Evolutionary conservation across 108 stramenopile species (phyloP), one percentile per base, ranked within the genome.

Genomic region (Mediolabrus comicus): DNA sequence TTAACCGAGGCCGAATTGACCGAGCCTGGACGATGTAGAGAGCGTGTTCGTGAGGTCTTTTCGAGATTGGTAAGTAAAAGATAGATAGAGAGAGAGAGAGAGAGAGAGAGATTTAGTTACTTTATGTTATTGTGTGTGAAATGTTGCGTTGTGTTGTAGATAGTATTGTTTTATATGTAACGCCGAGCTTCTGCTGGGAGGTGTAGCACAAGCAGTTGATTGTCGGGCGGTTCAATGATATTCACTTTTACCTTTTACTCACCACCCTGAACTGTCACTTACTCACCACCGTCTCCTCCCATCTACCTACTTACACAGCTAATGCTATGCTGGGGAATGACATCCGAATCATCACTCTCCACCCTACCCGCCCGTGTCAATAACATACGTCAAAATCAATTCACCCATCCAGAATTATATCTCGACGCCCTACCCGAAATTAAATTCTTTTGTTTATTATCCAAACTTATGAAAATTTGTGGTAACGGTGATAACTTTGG

Each of bases 401-500:
- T 80, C 16, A 33, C 67, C 22, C 75, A 92, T 68, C 90, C 95
- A 2, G 90, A 97, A 65, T 61, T 97, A 1, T 94, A 98, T 82
- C 73, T 86, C 33, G 92, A 94, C n/a, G 77, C 72, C 52, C 72
- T 97, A 27, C 67, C 86, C n/a, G 93, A 95, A 51, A 59, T 95
- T 9, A 82, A 92, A 39, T 91, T 97, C 65, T 93, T 96, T 59
- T 63, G 65, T 4, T 79, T 90, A 28, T 51, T 91, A 2, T 72
- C 71, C 56, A 92, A 89, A 72, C 83, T 94, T 65, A 92, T 99
- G 87, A 65, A 67, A 6, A 84, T 86, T 5, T 96, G 94, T 38
- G 96, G 96, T 3, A 80, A 96, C 27, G 41, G 49, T 25, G 31
- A 83, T 53, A 94, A 97, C 62, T 99, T 98, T 79, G 83, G 89